phyloP scores from a whole-genome alignment of 805 yeast genomes.

The Candida suzukii region DNA sequence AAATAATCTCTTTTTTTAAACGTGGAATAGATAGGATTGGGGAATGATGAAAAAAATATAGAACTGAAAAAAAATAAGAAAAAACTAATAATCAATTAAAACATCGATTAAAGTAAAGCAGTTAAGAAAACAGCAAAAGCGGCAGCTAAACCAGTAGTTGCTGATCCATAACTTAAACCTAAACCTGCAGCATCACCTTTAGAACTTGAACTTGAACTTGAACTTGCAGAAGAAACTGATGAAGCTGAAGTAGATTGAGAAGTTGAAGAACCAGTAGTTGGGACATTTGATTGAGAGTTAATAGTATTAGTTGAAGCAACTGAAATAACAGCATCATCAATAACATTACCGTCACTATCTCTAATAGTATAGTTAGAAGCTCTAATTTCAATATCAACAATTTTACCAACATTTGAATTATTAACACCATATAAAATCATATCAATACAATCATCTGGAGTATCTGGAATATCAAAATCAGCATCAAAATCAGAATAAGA shows the following conservation, averaged over 20 bases:
- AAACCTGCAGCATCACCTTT: neutral
- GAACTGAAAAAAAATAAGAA: neutral
- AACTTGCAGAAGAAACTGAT: constrained; percentile 10
- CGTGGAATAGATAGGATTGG: too few species aligned
- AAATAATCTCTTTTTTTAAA: too few species aligned
- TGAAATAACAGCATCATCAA: constrained; percentile 30
- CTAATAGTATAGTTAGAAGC: constrained; percentile 34
- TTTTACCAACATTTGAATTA: constrained; percentile 35
- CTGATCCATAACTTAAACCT: neutral
- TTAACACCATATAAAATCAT: constrained; percentile 43
- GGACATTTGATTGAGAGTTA: constrained; percentile 19
- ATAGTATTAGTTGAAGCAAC: constrained; percentile 28
- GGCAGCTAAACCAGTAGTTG: neutral
- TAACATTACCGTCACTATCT: constrained; percentile 26
- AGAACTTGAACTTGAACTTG: constrained; percentile 12
- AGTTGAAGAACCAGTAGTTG: constrained; percentile 3
- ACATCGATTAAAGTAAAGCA: neutral
- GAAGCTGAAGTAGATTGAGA: constrained; percentile 16
- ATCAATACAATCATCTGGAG: constrained; percentile 34
- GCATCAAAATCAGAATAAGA: constrained; percentile 36
- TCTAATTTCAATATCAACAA: constrained; percentile 31
- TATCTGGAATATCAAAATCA: constrained; percentile 40
- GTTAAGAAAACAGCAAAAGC: neutral
- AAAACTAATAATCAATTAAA: too few species aligned
- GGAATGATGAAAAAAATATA: too few species aligned